phyloP scores from a whole-genome alignment of 2,329 filamentous ascomycete species.

The Beauveria brongniartii region DNA sequence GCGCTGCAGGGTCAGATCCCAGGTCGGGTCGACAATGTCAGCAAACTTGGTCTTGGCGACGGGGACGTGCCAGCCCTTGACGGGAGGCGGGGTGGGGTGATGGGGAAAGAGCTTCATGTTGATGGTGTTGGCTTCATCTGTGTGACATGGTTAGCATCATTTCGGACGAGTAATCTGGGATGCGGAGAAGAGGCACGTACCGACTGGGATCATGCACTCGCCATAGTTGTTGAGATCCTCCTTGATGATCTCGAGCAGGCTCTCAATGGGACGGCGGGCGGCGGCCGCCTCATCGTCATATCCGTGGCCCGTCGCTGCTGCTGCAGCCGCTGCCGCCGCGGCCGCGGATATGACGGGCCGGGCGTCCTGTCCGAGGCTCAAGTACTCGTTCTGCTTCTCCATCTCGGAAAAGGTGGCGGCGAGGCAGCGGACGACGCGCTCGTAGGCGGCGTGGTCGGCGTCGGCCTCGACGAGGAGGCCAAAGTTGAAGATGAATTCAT shows the following conservation, averaged over 20 bases:
- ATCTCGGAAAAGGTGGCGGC: constrained; percentile 79
- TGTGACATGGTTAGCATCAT: background rate
- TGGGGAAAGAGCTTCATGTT: constrained; percentile 94
- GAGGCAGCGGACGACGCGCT: constrained; percentile 76
- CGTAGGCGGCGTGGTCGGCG: constrained; percentile 67
- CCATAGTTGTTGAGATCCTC: constrained; percentile 94
- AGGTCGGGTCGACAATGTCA: constrained; percentile 57
- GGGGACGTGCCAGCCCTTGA: constrained; percentile 86
- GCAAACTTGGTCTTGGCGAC: constrained; percentile 60
- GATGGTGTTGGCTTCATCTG: constrained; percentile 86
- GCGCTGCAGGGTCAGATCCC: constrained; percentile 69
- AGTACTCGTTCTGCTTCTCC: constrained; percentile 83
- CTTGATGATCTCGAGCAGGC: constrained; percentile 69
- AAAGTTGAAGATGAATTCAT: constrained; percentile 99
- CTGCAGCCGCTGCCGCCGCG: constrained; percentile 26
- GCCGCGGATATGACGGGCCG: constrained; percentile 22
- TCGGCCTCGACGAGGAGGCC: constrained; percentile 66
- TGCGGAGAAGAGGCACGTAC: constrained; percentile 37
- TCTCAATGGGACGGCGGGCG: constrained; percentile 64
- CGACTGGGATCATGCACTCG: constrained; percentile 96
- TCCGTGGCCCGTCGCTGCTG: constrained; percentile 18
- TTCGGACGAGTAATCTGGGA: background rate
- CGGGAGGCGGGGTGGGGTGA: constrained; percentile 64
- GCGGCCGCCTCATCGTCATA: constrained; percentile 30
- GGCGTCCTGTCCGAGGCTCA: constrained; percentile 53